Evolutionary conservation across 2,329 filamentous ascomycete genomes (phyloP).

Genomic region (Fusarium longipes): DNA sequence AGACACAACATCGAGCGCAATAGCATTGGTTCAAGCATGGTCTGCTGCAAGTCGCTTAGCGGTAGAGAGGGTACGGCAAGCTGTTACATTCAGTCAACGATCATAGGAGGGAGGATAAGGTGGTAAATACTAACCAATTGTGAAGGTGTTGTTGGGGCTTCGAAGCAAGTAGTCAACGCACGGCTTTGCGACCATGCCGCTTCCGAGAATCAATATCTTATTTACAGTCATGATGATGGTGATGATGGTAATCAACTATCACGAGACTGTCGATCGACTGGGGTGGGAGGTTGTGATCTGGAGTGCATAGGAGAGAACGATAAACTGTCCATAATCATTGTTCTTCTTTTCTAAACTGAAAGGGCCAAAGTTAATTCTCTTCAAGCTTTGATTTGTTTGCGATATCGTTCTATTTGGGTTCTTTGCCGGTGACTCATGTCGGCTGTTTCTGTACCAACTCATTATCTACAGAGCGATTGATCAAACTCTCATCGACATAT

Average conservation of each 20-base stretch:
- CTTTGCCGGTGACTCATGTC: not conserved
- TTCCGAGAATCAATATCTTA: not conserved
- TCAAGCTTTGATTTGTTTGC: not conserved
- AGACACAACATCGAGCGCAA: not conserved
- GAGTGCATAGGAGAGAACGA: not conserved
- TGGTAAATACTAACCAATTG: not conserved
- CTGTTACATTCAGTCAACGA: not conserved
- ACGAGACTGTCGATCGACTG: not conserved
- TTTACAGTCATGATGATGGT: not conserved
- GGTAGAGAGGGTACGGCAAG: not conserved
- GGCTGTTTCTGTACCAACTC: not conserved
- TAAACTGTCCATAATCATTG: fast-evolving
- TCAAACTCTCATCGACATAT: too few relatives aligned
- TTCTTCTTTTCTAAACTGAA: not conserved
- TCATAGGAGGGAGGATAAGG: too few relatives aligned
- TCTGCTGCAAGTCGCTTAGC: not conserved
- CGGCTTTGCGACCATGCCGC: not conserved
- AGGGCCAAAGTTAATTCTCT: not conserved
- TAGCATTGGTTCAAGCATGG: fast-evolving
- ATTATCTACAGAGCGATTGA: not conserved
- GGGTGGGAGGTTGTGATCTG: not conserved
- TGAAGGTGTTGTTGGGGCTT: not conserved
- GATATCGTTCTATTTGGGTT: not conserved
- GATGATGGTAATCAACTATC: not conserved
- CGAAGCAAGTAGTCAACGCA: not conserved